phyloP scores from a whole-genome alignment of 306 rosid species.

The Quercus engelmannii region DNA sequence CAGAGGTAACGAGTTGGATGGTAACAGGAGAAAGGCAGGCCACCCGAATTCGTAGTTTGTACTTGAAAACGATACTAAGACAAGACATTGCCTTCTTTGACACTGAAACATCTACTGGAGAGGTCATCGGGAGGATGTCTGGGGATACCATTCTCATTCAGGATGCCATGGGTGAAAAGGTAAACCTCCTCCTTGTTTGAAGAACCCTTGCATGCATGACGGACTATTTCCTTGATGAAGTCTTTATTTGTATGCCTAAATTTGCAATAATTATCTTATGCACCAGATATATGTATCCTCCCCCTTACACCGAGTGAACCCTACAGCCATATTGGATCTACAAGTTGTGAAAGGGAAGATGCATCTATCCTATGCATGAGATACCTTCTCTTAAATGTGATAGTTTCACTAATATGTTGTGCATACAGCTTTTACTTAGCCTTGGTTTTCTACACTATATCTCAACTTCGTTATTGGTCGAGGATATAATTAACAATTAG shows the following conservation, averaged over 20 bases:
- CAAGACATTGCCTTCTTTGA: conserved; percentile 88
- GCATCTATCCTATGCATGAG: too few relatives aligned
- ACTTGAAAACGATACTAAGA: conserved; percentile 70
- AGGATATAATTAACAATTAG: not conserved
- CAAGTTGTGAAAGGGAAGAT: too few relatives aligned
- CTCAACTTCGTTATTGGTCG: not conserved
- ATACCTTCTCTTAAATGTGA: not conserved
- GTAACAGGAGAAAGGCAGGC: conserved; percentile 95
- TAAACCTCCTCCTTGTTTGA: not conserved
- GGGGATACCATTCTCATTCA: conserved; percentile 93
- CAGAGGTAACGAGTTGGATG: conserved; percentile 93
- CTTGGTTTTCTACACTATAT: not conserved
- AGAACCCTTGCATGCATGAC: not conserved
- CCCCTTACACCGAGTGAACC: too few relatives aligned
- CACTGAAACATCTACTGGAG: conserved; percentile 78
- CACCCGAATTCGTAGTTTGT: conserved; percentile 63
- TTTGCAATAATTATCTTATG: too few relatives aligned
- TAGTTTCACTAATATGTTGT: not conserved
- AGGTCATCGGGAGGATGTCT: conserved; percentile 85
- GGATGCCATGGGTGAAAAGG: conserved; percentile 95
- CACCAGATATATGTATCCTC: too few relatives aligned
- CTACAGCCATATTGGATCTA: too few relatives aligned
- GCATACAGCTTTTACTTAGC: not conserved
- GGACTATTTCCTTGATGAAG: not conserved
- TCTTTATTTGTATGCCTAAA: not conserved